Conservation (phyloP, 148 eudicot genomes). For the Suaeda aralocaspica region DNA sequence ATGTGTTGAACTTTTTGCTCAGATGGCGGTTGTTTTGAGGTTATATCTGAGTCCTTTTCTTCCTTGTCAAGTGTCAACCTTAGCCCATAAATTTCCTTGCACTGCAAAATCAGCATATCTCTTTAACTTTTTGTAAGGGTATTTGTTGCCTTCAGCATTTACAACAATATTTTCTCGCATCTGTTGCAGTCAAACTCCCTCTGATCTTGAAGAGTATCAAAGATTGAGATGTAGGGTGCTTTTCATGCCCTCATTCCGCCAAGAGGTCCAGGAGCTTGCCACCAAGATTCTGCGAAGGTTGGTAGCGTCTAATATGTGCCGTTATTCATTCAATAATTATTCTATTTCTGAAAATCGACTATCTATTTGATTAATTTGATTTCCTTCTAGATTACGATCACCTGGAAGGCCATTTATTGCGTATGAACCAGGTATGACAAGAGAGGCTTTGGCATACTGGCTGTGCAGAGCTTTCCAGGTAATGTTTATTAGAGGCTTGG, state of each 20-base stretch:
- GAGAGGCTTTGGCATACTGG: conserved; percentile 92
- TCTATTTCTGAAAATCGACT: too few species aligned
- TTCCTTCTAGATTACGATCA: conserved; percentile 47
- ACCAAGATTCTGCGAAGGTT: conserved; percentile 62
- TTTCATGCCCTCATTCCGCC: conserved; percentile 78
- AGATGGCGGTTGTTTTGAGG: conserved; percentile 98
- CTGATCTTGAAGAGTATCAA: conserved; percentile 75
- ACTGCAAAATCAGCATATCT: not conserved
- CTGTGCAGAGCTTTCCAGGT: conserved; percentile 97
- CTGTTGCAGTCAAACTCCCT: conserved; percentile 53
- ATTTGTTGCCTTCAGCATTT: not conserved
- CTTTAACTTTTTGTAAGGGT: not conserved
- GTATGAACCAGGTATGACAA: conserved; percentile 90
- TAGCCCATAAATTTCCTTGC: not conserved
- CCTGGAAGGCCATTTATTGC: conserved; percentile 77
- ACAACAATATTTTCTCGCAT: not conserved
- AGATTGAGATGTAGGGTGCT: conserved; percentile 80
- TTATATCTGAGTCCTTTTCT: conserved; percentile 15
- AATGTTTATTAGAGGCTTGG: not conserved
- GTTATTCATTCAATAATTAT: not conserved
- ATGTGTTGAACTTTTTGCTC: conserved; percentile 68
- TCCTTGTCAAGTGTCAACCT: not conserved
- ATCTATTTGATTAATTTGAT: too few species aligned
- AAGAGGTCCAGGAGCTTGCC: conserved; percentile 80
- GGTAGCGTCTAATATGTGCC: not conserved